Evolutionary conservation across 2,329 filamentous ascomycete species (phyloP).

Genomic region (Gaeumannomyces sp.): DNA sequence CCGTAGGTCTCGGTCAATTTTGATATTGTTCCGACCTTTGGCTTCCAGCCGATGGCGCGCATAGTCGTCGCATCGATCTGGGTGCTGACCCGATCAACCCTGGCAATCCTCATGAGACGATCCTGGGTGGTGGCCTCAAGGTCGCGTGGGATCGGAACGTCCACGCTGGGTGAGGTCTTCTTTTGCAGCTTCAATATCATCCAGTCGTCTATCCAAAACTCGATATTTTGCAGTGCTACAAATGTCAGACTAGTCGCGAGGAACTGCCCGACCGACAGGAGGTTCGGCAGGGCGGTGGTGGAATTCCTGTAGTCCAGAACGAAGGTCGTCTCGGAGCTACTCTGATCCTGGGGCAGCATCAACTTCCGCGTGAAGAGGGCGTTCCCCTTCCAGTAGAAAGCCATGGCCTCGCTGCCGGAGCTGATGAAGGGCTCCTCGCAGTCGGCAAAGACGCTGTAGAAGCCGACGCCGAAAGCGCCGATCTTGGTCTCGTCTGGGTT

Average conservation of each 20-base stretch:
- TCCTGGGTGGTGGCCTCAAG: constrained; percentile 79
- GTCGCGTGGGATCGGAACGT: constrained; percentile 68
- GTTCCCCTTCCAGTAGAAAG: constrained; percentile 99
- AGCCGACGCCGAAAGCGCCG: constrained; percentile 94
- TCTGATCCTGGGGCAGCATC: constrained; percentile 59
- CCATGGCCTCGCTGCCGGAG: constrained; percentile 88
- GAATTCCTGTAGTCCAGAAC: constrained; percentile 88
- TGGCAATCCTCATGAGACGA: constrained; percentile 76
- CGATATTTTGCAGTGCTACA: constrained; percentile 79
- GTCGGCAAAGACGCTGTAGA: constrained; percentile 97
- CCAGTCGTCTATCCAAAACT: constrained; percentile 86
- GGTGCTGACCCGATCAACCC: constrained; percentile 77
- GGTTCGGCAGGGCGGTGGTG: constrained; percentile 77
- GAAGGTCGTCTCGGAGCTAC: constrained; percentile 75
- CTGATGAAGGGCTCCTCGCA: constrained; percentile 97
- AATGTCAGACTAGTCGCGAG: constrained; percentile 93
- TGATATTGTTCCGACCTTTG: constrained; percentile 35
- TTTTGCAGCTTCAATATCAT: constrained; percentile 74
- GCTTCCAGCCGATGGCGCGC: constrained; percentile 81
- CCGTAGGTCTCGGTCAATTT: constrained; percentile 46
- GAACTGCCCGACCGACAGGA: constrained; percentile 85
- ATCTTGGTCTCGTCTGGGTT: constrained; percentile 99
- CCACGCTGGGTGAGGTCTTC: constrained; percentile 72
- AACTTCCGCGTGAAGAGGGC: constrained; percentile 87
- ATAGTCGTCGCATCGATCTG: constrained; percentile 91